Evolutionary conservation across 2,329 filamentous ascomycete species (phyloP), one percentile per base, ranked within the genome.

Genomic region (Ophiosphaerella narmari): DNA sequence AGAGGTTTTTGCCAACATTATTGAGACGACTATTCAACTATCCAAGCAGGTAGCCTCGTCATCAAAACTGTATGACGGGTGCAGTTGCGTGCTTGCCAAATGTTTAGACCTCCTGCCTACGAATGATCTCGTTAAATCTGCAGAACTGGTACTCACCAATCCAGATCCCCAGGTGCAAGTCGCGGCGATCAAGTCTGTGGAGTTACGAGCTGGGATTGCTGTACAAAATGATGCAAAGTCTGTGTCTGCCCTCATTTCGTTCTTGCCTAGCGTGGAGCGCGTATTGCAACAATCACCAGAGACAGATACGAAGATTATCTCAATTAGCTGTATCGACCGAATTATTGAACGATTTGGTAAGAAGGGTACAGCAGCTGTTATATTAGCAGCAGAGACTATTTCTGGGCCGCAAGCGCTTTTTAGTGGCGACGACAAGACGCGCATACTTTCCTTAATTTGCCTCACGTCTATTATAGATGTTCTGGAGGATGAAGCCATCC

Each of bases 271-370:
- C 59, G 81, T 96, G 54, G 90, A 89, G 14, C 80, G 82, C 16
- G 89, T 95, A 39, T 84, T 99, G 51, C 80, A 87, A 47, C 83
- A 88, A 42, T 88, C 89, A 6, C 78, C 82, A 29, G 86, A 94
- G 59, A 82, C 88, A 45, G 80, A 85, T 24, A 87, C 94, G 71
- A 91, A 93, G 74, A 87, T 91, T 63, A 91, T 90, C 9, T 90
- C 92, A 1, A 86, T 99, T 54, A 86, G 86, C 32, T 97, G 93
- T 63, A 87, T 97, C 38, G 92, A 97, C 75, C 90, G 90, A 72
- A 95, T 99, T 55, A 85, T 90, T 2, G 92, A 97, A 74, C 93
- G 93, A 71, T 97, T 96, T 70, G 95, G 94, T 60, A 95, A 94
- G 78, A 95, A 92, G 71, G 90, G 96, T 65, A 80, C 88, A 1